phyloP scores from a whole-genome alignment of 148 eudicot genomes.

The Cornus controversa region DNA sequence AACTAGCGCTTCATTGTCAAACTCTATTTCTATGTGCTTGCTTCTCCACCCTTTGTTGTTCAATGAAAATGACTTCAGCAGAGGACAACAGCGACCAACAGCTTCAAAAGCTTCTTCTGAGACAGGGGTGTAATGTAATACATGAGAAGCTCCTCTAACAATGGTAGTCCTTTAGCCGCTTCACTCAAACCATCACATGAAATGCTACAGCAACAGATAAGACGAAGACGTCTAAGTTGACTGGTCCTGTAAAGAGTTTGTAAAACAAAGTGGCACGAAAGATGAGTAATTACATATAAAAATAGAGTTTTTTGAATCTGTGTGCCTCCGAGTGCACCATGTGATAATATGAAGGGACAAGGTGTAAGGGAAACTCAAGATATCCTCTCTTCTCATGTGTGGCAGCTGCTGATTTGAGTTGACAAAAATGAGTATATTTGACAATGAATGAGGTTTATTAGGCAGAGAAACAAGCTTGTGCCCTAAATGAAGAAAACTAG shows the following conservation, averaged over 20 bases:
- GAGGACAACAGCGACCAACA: conserved; percentile 47
- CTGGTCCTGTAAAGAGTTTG: conserved; percentile 42
- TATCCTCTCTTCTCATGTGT: too few species aligned
- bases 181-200: conserved; percentile 43
- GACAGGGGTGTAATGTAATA: conserved; percentile 19
- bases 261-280: not conserved
- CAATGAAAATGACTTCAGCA: conserved; percentile 50
- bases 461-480: too few species aligned
- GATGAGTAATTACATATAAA: not conserved
- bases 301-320: too few species aligned
- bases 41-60: conserved; percentile 35
- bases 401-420: too few species aligned
- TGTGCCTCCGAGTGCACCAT: not conserved
- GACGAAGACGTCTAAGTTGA: conserved; percentile 51
- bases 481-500: too few species aligned
- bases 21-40: too few species aligned
- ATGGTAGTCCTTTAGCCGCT: conserved; percentile 43
- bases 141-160: conserved; percentile 64
- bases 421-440: too few species aligned
- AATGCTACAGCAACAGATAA: conserved; percentile 42
- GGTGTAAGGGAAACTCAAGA: too few species aligned
- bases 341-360: not conserved
- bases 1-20: too few species aligned
- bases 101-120: conserved; percentile 25
- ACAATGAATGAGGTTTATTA: too few species aligned